Evolutionary conservation across 768 basidiomycete genomes (phyloP), one percentile per base, ranked within the genome.

Genomic region (Polyporus arcularius): DNA sequence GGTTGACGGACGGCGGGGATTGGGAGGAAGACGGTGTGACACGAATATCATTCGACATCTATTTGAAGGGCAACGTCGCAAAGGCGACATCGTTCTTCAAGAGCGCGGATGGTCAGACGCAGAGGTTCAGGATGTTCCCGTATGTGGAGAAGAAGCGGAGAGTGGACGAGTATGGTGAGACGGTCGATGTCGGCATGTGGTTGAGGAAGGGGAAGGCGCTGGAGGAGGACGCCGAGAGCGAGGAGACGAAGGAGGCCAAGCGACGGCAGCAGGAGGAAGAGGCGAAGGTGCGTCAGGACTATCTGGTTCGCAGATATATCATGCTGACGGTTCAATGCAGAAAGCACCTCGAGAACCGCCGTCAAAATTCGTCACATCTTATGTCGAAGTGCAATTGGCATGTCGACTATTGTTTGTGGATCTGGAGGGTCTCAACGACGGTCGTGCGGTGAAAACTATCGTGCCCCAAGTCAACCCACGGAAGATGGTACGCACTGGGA

Each of bases 131-230:
- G 64, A 98, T 98, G 95, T 98, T 98, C 76, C 97, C 97, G 0
- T 95, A 94, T 65, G 86, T 96, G 31, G 96, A 98, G 76, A 89
- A 92, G 75, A 92, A 90, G 70, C 79, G 94, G 65, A 83, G 91
- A 65, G 92, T 98, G 21, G 97, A 99, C 70, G 92, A 92, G 66
- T 99, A 93, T 71, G 97, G 97, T 9, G 97, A 99, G 78, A 90
- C 87, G 10, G 80, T 98, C 53, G 97, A 98, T 73, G 90, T 98
- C 6, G 94, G 90, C 3, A 90, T 94, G 85, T 99, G 97, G 97
- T 72, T 98, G 60, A 81, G 94, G 62, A 92, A 93, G 70, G 92
- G 95, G 0, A 92, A 90, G 75, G 87, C 90, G 45, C 83, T 97
- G 49, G 95, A 96, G 74, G 91, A 96, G 67, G 90, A 95, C 62